Base-by-base conservation (phyloP, 108 stramenopile species). In the Fragilaria crotonensis region DNA sequence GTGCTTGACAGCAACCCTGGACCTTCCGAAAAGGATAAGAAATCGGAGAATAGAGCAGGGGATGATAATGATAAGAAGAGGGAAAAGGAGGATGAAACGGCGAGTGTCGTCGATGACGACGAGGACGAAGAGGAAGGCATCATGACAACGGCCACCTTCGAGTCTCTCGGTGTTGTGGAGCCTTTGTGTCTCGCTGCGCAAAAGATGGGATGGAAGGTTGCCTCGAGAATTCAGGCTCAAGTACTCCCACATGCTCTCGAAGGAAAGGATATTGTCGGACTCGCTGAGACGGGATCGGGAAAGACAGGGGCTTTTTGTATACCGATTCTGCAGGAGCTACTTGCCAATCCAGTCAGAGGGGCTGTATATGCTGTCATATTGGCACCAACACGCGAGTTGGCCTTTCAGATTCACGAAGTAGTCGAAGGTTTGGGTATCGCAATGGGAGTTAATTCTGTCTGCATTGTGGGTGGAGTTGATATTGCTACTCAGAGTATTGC, bases 381-480 rank as follows among this genome's bases (percentile, higher is more conserved):
- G 32, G 94, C 98, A 27, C 99, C 99, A 1, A 99, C 99, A 4
- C 81, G 99, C 5, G 99, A 99, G 77, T 79, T 99, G 60, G 99
- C 99, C 7, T 97, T 98, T 77, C 99, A 99, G 66, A 99, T 98
- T 58, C 91, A 96, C 53, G 91, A 97, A 73, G 96, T 97, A 23
- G 73, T 92, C 46, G 86, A 92, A 25, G 97, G 90, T 5, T 76
- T 99, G 32, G 97, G 97, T 47, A 57, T 67, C 29, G 68, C 78
- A 25, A 95, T 98, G 47, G 93, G 95, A 1, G 89, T 95, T 29
- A 88, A 80, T 44, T 83, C 76, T 52, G 84, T 88, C n/a, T 97
- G 95, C 63, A 73, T 99, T 32, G 97, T 98, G 26, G 99, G 99
- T 21, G 99, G 99, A 18, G 95, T 98, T 29, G 96, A 98, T 58